phyloP scores from a whole-genome alignment of 805 yeast species.

The Candida nanaspora region DNA sequence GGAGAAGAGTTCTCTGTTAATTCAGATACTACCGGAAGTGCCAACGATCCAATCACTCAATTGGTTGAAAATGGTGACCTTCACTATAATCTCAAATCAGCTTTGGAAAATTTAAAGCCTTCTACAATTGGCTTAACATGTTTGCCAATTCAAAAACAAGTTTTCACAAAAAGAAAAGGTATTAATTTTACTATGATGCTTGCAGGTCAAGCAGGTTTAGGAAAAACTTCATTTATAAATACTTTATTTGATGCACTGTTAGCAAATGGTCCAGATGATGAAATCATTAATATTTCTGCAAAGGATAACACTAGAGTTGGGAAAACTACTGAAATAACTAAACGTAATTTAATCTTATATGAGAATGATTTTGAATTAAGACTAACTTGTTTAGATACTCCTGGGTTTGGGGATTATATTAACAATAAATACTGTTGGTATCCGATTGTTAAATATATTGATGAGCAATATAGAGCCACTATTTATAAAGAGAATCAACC shows the following conservation, averaged over 20 bases:
- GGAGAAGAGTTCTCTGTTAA: too few relatives aligned
- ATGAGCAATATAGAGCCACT: conserved; percentile 63
- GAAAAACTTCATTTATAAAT: conserved; percentile 76
- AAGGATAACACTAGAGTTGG: conserved; percentile 32
- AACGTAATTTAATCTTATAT: conserved; percentile 41
- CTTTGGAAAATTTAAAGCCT: conserved; percentile 15
- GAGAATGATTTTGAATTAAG: conserved; percentile 55
- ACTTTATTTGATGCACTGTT: conserved; percentile 57
- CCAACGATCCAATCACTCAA: not conserved
- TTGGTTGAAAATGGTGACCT: conserved; percentile 8
- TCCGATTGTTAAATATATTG: conserved; percentile 66
- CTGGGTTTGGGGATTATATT: conserved; percentile 67
- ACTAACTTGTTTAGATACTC: conserved; percentile 62
- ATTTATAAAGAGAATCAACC: conserved; percentile 79
- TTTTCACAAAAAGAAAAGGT: conserved; percentile 43
- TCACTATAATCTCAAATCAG: conserved; percentile 23
- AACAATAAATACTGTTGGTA: conserved; percentile 63
- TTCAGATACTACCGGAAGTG: conserved; percentile 4
- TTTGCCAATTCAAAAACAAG: conserved; percentile 22
- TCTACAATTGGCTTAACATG: conserved; percentile 22
- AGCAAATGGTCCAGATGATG: conserved; percentile 12
- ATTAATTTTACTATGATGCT: conserved; percentile 75
- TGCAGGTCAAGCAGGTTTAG: conserved; percentile 82
- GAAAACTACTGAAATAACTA: conserved; percentile 25
- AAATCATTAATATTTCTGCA: conserved; percentile 25